A percentile compares a stretch with the other conserved stretches of the same genome.
Evolutionary conservation across 2,329 filamentous ascomycete species (phyloP).

Genomic region (Colletotrichum spinosum): DNA sequence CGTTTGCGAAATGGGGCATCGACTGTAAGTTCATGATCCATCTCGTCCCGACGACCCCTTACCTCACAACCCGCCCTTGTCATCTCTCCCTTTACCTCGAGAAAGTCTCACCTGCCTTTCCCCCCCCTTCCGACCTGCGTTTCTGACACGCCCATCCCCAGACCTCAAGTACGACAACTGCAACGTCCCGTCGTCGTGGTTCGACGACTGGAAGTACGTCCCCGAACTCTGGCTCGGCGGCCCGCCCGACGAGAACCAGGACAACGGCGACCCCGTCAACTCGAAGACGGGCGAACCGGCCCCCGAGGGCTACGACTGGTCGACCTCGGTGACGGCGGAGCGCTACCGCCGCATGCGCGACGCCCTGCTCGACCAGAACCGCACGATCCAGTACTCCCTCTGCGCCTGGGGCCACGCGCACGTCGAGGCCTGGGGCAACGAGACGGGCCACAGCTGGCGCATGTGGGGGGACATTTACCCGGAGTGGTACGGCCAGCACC

Average conservation of each 20-base stretch:
- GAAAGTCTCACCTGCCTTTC: not conserved
- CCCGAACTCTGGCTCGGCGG: conserved; percentile 43
- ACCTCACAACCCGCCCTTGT: not conserved
- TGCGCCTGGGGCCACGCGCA: conserved; percentile 66
- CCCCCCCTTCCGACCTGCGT: too few relatives aligned
- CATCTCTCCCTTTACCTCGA: not conserved
- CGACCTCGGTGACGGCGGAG: conserved; percentile 56
- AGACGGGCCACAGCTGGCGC: conserved; percentile 59
- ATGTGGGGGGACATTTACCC: conserved; percentile 57
- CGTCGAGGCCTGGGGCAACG: conserved; percentile 62
- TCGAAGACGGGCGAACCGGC: conserved; percentile 50
- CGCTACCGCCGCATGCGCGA: conserved; percentile 65
- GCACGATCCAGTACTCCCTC: conserved; percentile 62
- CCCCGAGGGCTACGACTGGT: conserved; percentile 62
- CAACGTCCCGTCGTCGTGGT: conserved; percentile 52
- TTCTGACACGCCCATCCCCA: conserved; percentile 34
- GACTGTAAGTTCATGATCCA: conserved; percentile 55
- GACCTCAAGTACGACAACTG: conserved; percentile 71
- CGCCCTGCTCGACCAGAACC: conserved; percentile 56
- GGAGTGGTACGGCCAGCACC: conserved; percentile 46
- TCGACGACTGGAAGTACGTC: conserved; percentile 47
- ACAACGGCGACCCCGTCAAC: conserved; percentile 41
- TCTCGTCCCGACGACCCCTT: not conserved
- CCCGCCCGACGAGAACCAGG: conserved; percentile 44
- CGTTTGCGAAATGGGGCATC: conserved; percentile 69